Evolutionary conservation across 371 early-diverging fungal species (phyloP), one percentile per base, ranked within the genome.

Genomic region (Fennellomyces sp.): DNA sequence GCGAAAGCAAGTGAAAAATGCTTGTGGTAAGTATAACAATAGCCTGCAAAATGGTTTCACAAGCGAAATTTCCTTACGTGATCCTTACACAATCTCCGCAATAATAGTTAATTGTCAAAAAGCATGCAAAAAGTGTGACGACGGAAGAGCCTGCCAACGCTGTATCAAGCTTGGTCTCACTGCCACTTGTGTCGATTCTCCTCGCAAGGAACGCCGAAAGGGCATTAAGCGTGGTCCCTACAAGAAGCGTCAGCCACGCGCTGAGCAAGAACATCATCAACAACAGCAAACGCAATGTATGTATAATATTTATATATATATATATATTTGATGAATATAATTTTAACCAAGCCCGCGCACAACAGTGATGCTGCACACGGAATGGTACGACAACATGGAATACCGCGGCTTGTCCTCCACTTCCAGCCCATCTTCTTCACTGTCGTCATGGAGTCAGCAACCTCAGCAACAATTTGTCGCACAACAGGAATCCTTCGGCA

Each of bases 41-140:
- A 25, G 17, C 11, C 8, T 28, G 11, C 12, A n/a, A 17, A n/a
- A 38, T 29, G 10, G 39, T 59, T 51, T 17, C 52, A 45, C 52
- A 51, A 27, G 28, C 33, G 28, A 39, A 47, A 28, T 21, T 23
- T 26, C 11, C 54, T 23, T 52, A 23, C 19, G 29, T 48, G 29
- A 49, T 53, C n/a, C 15, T 28, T 19, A 52, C 35, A 47, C 50
- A 57, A 57, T 51, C 28, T n/a, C 21, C 25, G 33, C 35, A 23
- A 27, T 12, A 41, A 23, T 63, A 80, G 89, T 89, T 52, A 91
- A 93, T 56, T 94, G 95, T 65, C 90, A 92, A 73, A 87, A 87
- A 59, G 92, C 94, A 0, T 94, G 95, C 77, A 94, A 94, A 72
- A 92, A 91, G 68, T 94, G 95, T 61, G 93, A 93, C 56, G 86